These are phyloP conservation scores for Neolentinus lepideus DNA, from an alignment of 1,284 basidiomycete genomes.

Conservation along the genomic window DNA sequence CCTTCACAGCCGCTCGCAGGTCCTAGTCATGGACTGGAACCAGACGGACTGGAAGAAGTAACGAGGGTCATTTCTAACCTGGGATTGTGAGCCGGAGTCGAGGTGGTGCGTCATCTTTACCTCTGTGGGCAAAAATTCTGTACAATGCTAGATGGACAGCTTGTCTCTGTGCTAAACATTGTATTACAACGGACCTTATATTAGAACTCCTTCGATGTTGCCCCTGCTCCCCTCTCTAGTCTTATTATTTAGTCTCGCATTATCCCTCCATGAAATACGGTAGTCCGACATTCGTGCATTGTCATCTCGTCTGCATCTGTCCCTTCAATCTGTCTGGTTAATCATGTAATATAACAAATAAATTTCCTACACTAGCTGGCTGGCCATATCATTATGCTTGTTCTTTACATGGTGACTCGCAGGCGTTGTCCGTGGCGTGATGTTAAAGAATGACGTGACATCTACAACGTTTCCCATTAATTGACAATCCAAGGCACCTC, in stretches of 20 bases:
- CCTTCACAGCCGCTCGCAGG: constrained; percentile 22
- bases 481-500: constrained; percentile 78
- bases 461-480: constrained; percentile 19
- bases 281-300: constrained; percentile 1
- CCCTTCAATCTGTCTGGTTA: constrained; percentile 11
- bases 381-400: constrained; percentile 44
- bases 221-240: constrained; percentile 5
- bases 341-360: constrained; percentile 28
- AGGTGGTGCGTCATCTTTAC: neutral
- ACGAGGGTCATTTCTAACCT: constrained; percentile 74
- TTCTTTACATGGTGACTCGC: constrained; percentile 6
- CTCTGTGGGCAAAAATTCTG: neutral
- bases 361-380: constrained; percentile 42
- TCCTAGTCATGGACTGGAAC: constrained; percentile 44
- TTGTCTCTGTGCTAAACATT: constrained; percentile 9
- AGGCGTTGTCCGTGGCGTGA: neutral
- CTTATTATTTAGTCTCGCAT: constrained; percentile 1
- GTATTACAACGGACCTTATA: constrained; percentile 15
- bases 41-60: constrained; percentile 63
- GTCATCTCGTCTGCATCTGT: constrained; percentile 13
- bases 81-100: constrained; percentile 41
- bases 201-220: constrained; percentile 4
- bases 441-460: neutral
- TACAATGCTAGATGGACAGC: neutral
- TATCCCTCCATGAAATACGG: constrained; percentile 4